Evolutionary conservation across 108 stramenopile genomes (phyloP).

Genomic region (Nannochloropsis granulata): DNA sequence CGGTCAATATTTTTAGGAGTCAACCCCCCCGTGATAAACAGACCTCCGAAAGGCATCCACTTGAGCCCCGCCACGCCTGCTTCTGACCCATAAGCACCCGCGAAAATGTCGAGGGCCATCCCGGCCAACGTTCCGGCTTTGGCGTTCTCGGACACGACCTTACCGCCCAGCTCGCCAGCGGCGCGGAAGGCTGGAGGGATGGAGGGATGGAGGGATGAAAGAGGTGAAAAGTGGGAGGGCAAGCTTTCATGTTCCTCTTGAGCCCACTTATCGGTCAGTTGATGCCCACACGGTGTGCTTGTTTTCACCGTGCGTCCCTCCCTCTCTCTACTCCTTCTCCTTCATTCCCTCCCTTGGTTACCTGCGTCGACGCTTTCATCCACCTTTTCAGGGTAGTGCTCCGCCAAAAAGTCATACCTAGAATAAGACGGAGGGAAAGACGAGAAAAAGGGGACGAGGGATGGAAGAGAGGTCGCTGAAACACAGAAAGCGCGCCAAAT

Average conservation of each 20-base stretch:
- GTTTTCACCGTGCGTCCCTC: no score
- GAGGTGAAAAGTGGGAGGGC: neutral
- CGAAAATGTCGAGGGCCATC: slow-evolving; percentile 37
- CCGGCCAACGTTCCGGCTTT: slow-evolving; percentile 1
- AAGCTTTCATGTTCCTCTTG: neutral
- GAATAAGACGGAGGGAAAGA: neutral
- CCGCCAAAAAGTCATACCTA: slow-evolving; percentile 65
- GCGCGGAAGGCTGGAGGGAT: neutral
- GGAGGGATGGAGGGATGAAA: neutral
- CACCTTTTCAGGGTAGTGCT: slow-evolving; percentile 54
- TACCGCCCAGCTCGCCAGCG: slow-evolving; percentile 32
- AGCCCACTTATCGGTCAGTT: no score
- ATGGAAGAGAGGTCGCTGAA: no score
- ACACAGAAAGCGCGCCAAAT: no score
- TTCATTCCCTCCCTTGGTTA: neutral
- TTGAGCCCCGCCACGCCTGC: slow-evolving; percentile 71
- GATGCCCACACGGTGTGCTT: no score
- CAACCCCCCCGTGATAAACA: slow-evolving; percentile 85
- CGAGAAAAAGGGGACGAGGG: no score
- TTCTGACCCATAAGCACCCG: slow-evolving; percentile 70
- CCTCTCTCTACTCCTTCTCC: no score
- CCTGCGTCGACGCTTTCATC: slow-evolving; percentile 43
- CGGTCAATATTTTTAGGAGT: slow-evolving; percentile 79
- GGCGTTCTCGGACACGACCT: slow-evolving; percentile 11
- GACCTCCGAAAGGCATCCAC: slow-evolving; percentile 77